These are phyloP conservation scores for Ceratocystis colombiana DNA, from an alignment of 2,329 filamentous ascomycete species.

Conservation along the genomic window DNA sequence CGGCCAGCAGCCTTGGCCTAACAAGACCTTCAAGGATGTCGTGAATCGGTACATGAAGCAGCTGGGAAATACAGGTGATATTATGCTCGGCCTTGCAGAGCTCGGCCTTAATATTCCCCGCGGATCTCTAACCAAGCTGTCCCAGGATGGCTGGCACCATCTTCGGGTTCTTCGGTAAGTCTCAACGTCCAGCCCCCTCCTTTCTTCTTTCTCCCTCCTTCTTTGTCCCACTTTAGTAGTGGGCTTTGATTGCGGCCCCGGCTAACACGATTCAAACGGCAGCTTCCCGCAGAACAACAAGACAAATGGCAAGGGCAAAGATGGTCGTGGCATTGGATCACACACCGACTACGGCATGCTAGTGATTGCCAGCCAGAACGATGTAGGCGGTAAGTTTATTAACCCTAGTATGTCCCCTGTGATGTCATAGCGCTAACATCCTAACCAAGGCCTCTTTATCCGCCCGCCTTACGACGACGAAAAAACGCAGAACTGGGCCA, in stretches of 20 bases:
- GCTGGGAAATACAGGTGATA: slow-evolving; percentile 37
- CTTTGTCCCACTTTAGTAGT: no score
- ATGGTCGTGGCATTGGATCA: slow-evolving; percentile 42
- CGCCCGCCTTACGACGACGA: slow-evolving; percentile 37
- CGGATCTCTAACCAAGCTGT: slow-evolving; percentile 36
- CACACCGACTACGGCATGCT: slow-evolving; percentile 45
- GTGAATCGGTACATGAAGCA: slow-evolving; percentile 37
- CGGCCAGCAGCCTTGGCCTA: slow-evolving; percentile 41
- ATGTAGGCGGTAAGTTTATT: slow-evolving; percentile 37
- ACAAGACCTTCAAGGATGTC: slow-evolving; percentile 34
- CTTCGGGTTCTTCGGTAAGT: slow-evolving; percentile 39
- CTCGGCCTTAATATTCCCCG: slow-evolving; percentile 36
- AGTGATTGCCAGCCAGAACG: slow-evolving; percentile 42
- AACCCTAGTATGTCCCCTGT: slow-evolving; percentile 20
- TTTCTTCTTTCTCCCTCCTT: no score
- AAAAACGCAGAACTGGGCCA: slow-evolving; percentile 38
- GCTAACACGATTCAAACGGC: slow-evolving; percentile 7
- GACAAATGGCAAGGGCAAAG: slow-evolving; percentile 42
- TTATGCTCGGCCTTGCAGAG: slow-evolving; percentile 39
- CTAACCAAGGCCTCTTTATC: slow-evolving; percentile 34
- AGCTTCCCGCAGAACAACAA: slow-evolving; percentile 32
- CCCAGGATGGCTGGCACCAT: slow-evolving; percentile 43
- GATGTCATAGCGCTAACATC: slow-evolving; percentile 28
- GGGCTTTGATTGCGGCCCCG: no score
- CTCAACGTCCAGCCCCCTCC: not conserved